Evolutionary conservation across 306 rosid species (phyloP).

Genomic region (Urtica urens): DNA sequence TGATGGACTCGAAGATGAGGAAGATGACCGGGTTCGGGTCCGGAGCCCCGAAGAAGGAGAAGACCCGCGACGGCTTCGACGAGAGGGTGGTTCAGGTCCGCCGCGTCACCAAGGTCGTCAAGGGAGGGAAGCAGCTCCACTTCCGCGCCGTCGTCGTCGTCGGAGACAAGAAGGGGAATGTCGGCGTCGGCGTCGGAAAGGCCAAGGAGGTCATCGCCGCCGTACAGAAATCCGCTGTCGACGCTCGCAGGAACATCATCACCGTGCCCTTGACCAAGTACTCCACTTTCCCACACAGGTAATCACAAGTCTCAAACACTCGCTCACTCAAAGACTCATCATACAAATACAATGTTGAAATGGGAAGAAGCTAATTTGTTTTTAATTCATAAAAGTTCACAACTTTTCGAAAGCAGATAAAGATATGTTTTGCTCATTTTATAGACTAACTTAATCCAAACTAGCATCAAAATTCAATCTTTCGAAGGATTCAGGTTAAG

Average conservation of each 20-base stretch:
- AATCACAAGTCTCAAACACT: not conserved
- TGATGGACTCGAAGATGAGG: conserved; percentile 58
- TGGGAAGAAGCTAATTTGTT: too few species aligned
- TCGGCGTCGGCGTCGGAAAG: conserved; percentile 78
- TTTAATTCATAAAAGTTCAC: too few species aligned
- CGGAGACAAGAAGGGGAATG: conserved; percentile 83
- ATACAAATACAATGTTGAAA: too few species aligned
- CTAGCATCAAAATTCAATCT: too few species aligned
- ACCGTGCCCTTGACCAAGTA: conserved; percentile 69
- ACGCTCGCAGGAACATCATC: conserved; percentile 61
- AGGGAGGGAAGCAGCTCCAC: conserved; percentile 83
- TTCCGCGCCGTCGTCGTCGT: conserved; percentile 78
- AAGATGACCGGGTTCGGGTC: conserved; percentile 46
- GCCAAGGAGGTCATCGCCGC: conserved; percentile 65
- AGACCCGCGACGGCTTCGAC: conserved; percentile 69
- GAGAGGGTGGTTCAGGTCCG: conserved; percentile 89
- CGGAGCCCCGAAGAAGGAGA: conserved; percentile 44
- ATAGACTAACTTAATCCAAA: too few species aligned
- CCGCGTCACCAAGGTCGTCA: conserved; percentile 90
- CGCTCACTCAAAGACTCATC: too few species aligned
- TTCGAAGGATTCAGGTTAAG: too few species aligned
- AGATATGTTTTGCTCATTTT: too few species aligned
- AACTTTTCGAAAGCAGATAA: too few species aligned
- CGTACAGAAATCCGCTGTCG: conserved; percentile 62
- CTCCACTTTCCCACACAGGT: conserved; percentile 70